These are phyloP conservation scores for Penicillium roqueforti DNA, from an alignment of 495 filamentous ascomycete genomes.

Conservation along the genomic window DNA sequence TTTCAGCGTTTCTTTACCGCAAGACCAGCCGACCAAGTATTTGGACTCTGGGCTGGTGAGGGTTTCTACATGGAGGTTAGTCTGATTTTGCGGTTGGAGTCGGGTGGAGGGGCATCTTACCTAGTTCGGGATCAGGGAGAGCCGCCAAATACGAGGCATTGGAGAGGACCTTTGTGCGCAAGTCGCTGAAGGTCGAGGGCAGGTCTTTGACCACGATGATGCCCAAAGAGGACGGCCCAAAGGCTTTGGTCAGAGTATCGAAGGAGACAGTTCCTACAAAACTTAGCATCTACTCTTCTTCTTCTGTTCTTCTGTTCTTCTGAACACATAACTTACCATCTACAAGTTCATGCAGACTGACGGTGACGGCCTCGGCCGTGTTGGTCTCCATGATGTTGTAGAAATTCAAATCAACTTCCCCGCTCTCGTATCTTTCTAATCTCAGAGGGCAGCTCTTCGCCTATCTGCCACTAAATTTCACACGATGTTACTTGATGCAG, in stretches of 20 bases:
- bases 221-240: slow-evolving; percentile 86
- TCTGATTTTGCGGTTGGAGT: slow-evolving; percentile 4
- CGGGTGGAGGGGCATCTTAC: slow-evolving; percentile 37
- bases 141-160: slow-evolving; percentile 88
- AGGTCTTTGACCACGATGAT: slow-evolving; percentile 90
- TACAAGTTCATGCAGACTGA: slow-evolving; percentile 51
- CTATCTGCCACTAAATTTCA: not conserved
- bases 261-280: slow-evolving; percentile 64
- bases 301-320: not conserved
- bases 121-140: slow-evolving; percentile 65
- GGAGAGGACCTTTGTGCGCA: slow-evolving; percentile 72
- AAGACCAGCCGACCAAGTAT: slow-evolving; percentile 68
- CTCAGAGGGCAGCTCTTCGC: not conserved
- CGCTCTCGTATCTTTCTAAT: slow-evolving; percentile 12
- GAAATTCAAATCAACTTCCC: slow-evolving; percentile 16
- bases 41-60: slow-evolving; percentile 47
- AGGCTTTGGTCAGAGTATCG: slow-evolving; percentile 72
- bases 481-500: slow-evolving; percentile 1
- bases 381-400: slow-evolving; percentile 12
- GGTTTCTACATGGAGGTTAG: slow-evolving; percentile 30
- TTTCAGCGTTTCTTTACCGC: slow-evolving; percentile 90
- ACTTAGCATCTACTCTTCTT: slow-evolving; percentile 1
- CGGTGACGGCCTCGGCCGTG: slow-evolving; percentile 47
- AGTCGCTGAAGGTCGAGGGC: slow-evolving; percentile 58
- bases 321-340: slow-evolving; percentile 17